Evolutionary conservation across 176 grass and related monocot species (phyloP), one percentile per base, ranked within the genome.

Genomic region (Ampelocalamus luodianensis): DNA sequence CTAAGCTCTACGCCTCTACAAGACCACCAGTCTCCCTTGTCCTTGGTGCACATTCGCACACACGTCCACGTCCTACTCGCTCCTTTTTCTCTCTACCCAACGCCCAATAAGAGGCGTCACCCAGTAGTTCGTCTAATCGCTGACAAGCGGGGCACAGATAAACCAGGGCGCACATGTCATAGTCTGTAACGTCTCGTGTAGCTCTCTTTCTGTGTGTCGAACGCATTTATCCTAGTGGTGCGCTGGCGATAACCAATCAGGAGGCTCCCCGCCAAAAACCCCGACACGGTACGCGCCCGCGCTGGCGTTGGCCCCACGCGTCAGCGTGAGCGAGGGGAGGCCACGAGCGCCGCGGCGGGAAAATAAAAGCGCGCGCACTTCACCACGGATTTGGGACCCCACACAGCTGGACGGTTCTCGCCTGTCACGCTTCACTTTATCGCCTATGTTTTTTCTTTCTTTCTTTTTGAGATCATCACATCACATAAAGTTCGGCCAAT

Each of bases 201-300:
- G 12, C 11, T 44, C 45, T 6, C 10, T n/a, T n/a, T 1, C 8
- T 40, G 3, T 2, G 29, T 46, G 20, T 9, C 10, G 2, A 6
- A 14, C 11, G 45, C 75, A 18, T n/a, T 65, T 13, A 16, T n/a
- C 64, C 8, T 2, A 34, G 42, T 5, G 5, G 51, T 81, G 83
- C 43, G 64, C 51, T 63, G 88, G 63, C 53, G 23, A 14, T 23
- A 67, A 8, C 84, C 88, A 79, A 87, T 90, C 34, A 74, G 84
- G 38, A 67, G 27, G 16, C 84, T 90, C 79, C 89, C 79, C 84
- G 84, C 84, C 89, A 90, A 90, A 90, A 86, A 44, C 51, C 68
- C 3, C 24, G 50, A 42, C 39, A 14, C 13, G 48, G 78, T 12
- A 32, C 85, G 78, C 53, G 79, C 72, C 12, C 64, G 15, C 49